Percentiles rank a stretch among this genome's conserved stretches.
Evolutionary conservation across 2,329 filamentous ascomycete genomes (phyloP).

Genomic region (Geosmithia putterillii): DNA sequence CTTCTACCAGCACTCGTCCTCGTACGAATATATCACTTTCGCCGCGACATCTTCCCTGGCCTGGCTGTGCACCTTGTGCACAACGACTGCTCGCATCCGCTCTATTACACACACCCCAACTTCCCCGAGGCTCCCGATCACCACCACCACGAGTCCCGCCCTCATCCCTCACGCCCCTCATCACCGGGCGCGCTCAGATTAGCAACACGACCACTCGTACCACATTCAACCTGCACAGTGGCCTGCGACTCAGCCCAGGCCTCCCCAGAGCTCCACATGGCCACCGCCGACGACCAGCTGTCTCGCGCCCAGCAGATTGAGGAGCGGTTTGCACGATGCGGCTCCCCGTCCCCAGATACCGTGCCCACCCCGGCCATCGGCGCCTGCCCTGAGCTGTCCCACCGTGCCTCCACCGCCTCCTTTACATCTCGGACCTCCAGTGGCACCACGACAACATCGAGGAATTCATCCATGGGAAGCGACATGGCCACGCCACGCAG

Average conservation of each 20-base stretch:
- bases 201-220: not conserved
- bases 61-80: not conserved
- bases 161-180: not conserved
- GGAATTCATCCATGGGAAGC: conserved; percentile 42
- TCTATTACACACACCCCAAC: not conserved
- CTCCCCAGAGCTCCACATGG: conserved; percentile 11
- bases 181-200: not conserved
- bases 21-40: not conserved
- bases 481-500: conserved; percentile 12
- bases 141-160: not conserved
- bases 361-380: conserved; percentile 52
- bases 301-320: conserved; percentile 5
- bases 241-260: not conserved
- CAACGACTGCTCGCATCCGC: not conserved
- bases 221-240: too few relatives aligned
- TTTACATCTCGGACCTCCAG: conserved; percentile 45
- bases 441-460: conserved; percentile 26
- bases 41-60: not conserved
- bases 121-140: not conserved
- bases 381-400: conserved; percentile 44
- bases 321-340: conserved; percentile 23
- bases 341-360: conserved; percentile 53
- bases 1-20: not conserved
- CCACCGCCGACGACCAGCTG: conserved; percentile 17
- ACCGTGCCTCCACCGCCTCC: conserved; percentile 51